Conservation (phyloP, 1,284 basidiomycete genomes). For the Boletellus sp. region DNA sequence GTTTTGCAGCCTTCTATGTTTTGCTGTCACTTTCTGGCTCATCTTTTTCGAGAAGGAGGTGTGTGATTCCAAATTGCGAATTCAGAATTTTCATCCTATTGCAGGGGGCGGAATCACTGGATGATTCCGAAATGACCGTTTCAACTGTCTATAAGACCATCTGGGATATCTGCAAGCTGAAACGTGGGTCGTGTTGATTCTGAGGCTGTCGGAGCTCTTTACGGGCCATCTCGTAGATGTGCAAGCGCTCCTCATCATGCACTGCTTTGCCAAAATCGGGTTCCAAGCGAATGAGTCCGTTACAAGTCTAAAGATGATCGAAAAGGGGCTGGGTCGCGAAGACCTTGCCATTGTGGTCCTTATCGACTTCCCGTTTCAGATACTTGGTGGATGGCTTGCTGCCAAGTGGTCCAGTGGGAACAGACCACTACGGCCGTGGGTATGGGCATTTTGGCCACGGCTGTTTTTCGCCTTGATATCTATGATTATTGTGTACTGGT, state of each 20-base stretch:
- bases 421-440: slow-evolving; percentile 80
- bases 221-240: slow-evolving; percentile 59
- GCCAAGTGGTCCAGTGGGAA: slow-evolving; percentile 86
- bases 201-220: background rate
- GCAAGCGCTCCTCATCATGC: slow-evolving; percentile 83
- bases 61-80: slow-evolving; percentile 17
- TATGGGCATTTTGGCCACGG: slow-evolving; percentile 89
- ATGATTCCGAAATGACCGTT: slow-evolving; percentile 86
- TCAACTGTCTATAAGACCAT: slow-evolving; percentile 91
- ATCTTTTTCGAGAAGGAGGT: slow-evolving; percentile 88
- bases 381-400: slow-evolving; percentile 93
- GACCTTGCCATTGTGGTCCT: slow-evolving; percentile 93
- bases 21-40: slow-evolving; percentile 84
- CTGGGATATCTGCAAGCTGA: slow-evolving; percentile 89
- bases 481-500: slow-evolving; percentile 79
- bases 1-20: slow-evolving; percentile 84
- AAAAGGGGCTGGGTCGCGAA: slow-evolving; percentile 94
- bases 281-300: slow-evolving; percentile 95
- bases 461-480: slow-evolving; percentile 71
- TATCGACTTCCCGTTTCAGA: slow-evolving; percentile 98
- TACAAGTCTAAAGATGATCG: slow-evolving; percentile 91
- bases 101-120: slow-evolving; percentile 69
- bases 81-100: slow-evolving; percentile 7
- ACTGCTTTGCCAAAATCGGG: slow-evolving; percentile 92
- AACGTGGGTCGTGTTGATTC: slow-evolving; percentile 52